These are phyloP conservation scores for Gonapodya sp. DNA, from an alignment of 192 early-diverging fungal genomes.

Conservation along the genomic window DNA sequence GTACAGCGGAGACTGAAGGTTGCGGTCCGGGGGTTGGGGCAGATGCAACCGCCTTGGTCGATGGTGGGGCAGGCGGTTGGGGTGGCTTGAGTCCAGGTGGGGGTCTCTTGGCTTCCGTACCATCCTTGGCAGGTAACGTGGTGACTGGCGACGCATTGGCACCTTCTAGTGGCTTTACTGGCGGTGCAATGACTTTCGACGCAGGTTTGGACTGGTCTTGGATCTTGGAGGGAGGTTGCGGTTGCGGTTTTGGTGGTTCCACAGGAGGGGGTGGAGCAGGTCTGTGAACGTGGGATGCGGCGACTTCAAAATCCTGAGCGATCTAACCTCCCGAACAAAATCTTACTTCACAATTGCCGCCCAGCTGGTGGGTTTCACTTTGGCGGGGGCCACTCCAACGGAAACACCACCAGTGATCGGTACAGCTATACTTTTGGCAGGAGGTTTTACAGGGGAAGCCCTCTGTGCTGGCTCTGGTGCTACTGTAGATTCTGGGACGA, in stretches of 20 bases:
- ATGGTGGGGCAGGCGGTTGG: not conserved
- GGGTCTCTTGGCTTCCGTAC: not conserved
- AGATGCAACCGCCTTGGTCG: not conserved
- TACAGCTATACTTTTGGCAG: no score
- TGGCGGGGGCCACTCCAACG: no score
- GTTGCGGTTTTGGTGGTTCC: not conserved
- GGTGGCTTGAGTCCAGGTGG: not conserved
- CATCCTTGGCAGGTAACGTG: not conserved
- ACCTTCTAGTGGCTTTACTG: not conserved
- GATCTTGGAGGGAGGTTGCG: not conserved
- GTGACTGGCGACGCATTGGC: not conserved
- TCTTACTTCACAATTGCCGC: not conserved
- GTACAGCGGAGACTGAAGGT: not conserved
- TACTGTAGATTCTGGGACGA: no score
- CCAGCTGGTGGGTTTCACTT: not conserved
- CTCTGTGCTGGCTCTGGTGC: no score
- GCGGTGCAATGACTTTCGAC: not conserved
- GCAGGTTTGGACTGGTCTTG: not conserved
- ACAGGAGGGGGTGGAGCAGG: not conserved
- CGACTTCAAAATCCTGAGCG: not conserved
- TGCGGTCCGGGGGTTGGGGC: not conserved
- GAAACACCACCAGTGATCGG: no score
- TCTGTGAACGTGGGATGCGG: not conserved
- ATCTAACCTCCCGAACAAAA: not conserved
- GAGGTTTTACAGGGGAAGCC: no score